Percentiles rank a stretch among this genome's conserved stretches.
These are phyloP conservation scores for Oldenlandia corymbosa DNA, from an alignment of 257 asterid genomes.

Conservation along the genomic window DNA sequence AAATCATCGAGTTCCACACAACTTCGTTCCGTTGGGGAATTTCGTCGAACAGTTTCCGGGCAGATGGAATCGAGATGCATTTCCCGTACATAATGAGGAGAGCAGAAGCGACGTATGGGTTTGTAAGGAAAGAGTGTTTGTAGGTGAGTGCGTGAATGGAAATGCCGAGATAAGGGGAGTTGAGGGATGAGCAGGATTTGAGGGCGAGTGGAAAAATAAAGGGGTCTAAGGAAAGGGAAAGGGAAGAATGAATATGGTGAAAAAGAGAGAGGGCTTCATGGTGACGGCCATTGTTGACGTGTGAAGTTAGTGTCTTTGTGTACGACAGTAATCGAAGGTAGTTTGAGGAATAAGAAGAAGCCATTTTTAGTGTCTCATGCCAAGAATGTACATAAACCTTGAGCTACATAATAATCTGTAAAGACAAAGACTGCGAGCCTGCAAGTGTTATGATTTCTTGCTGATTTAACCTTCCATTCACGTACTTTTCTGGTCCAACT, in stretches of 20 bases:
- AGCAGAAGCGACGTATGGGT: conserved; percentile 42
- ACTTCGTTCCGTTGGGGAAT: conserved; percentile 34
- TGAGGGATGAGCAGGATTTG: conserved; percentile 36
- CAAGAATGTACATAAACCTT: no score
- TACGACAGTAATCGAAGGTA: conserved; percentile 33
- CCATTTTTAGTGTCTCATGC: no score
- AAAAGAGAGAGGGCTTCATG: conserved; percentile 35
- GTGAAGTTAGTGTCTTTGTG: conserved; percentile 41
- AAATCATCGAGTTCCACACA: conserved; percentile 46
- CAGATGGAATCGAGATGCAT: conserved; percentile 25
- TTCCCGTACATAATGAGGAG: conserved; percentile 42
- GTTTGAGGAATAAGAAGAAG: conserved; percentile 35
- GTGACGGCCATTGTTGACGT: conserved; percentile 42
- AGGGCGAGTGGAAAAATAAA: conserved; percentile 45
- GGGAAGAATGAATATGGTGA: conserved; percentile 33
- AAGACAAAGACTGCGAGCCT: no score
- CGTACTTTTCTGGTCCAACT: no score
- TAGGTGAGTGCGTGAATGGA: conserved; percentile 29
- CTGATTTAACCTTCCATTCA: no score
- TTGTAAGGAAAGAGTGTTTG: conserved; percentile 24
- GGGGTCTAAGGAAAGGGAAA: conserved; percentile 32
- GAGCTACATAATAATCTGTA: no score
- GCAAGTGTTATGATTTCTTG: no score
- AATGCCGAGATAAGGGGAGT: conserved; percentile 26
- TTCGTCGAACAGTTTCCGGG: conserved; percentile 43